phyloP scores from a whole-genome alignment of 1,284 basidiomycete genomes.

The Phylloporus gajari region DNA sequence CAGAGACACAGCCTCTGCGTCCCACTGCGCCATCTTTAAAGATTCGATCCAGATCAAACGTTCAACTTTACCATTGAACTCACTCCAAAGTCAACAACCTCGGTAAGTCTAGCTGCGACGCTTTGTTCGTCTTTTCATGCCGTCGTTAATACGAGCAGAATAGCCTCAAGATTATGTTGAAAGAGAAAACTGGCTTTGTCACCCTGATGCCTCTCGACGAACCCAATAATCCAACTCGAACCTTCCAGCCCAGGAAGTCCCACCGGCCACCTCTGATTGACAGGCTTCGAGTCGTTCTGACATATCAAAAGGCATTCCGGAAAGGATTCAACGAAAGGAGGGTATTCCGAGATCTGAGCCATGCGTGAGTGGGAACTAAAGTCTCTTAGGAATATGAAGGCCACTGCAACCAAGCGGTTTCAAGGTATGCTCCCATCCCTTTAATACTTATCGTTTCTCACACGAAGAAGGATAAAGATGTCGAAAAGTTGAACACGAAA shows the following conservation, averaged over 20 bases:
- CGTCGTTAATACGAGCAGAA: conserved; percentile 95
- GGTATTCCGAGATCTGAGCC: conserved; percentile 91
- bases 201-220: conserved; percentile 99
- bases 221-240: conserved; percentile 69
- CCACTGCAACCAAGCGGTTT: conserved; percentile 68
- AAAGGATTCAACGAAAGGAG: conserved; percentile 99
- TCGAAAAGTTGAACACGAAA: conserved; percentile 71
- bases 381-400: conserved; percentile 72
- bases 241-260: conserved; percentile 89
- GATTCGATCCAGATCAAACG: conserved; percentile 84
- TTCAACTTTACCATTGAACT: conserved; percentile 96
- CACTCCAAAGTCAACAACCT: conserved; percentile 82
- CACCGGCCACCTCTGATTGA: conserved; percentile 86
- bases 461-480: conserved; percentile 63
- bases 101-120: conserved; percentile 5
- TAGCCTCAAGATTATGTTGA: conserved; percentile 91
- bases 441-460: conserved; percentile 3
- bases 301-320: conserved; percentile 86
- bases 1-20: conserved; percentile 85
- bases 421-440: conserved; percentile 63
- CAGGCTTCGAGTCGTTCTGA: conserved; percentile 83
- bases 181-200: conserved; percentile 91
- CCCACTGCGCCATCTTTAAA: conserved; percentile 95
- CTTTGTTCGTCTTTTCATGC: conserved; percentile 85
- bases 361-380: conserved; percentile 75